Evolutionary conservation across 345 rosid genomes (phyloP).

Genomic region (Arabis alpina): DNA sequence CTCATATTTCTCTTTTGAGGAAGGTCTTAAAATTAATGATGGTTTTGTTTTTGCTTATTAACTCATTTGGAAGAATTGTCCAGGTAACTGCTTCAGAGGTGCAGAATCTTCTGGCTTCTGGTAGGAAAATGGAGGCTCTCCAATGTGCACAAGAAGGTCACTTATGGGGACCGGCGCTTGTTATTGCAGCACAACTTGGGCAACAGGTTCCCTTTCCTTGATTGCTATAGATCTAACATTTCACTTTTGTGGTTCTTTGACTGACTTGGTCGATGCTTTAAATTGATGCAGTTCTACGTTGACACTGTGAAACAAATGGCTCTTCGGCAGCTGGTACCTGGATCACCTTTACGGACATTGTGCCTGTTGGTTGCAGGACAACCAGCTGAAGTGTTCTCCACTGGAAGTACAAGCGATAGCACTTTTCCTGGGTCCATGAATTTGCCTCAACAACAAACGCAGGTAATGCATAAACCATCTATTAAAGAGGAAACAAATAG

Average conservation of each 20-base stretch:
- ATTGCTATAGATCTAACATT: conserved; percentile 17
- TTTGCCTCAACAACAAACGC: conserved; percentile 56
- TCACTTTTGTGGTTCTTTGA: conserved; percentile 13
- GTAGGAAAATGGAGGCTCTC: conserved; percentile 85
- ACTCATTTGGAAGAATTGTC: conserved; percentile 23
- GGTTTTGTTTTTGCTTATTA: conserved; percentile 15
- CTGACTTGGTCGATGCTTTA: conserved; percentile 32
- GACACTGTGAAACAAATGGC: conserved; percentile 99
- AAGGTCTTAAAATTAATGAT: background rate
- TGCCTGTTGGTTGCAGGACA: conserved; percentile 97
- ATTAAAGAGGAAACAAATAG: background rate
- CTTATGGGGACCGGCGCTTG: conserved; percentile 99
- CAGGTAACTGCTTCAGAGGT: conserved; percentile 95
- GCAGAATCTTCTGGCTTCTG: conserved; percentile 93
- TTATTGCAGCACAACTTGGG: conserved; percentile 94
- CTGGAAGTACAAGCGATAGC: conserved; percentile 42
- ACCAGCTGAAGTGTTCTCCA: conserved; percentile 86
- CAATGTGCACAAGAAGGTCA: conserved; percentile 91
- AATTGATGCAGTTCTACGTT: conserved; percentile 73
- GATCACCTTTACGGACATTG: conserved; percentile 95
- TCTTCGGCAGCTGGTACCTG: conserved; percentile 81
- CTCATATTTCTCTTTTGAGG: conserved; percentile 5
- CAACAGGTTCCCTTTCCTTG: conserved; percentile 68
- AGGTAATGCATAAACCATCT: conserved; percentile 51
- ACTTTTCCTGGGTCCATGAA: conserved; percentile 47